Percentiles rank a stretch among this genome's conserved stretches.
phyloP scores from a whole-genome alignment of 1,284 basidiomycete genomes.

The Porogramme epimiltina region DNA sequence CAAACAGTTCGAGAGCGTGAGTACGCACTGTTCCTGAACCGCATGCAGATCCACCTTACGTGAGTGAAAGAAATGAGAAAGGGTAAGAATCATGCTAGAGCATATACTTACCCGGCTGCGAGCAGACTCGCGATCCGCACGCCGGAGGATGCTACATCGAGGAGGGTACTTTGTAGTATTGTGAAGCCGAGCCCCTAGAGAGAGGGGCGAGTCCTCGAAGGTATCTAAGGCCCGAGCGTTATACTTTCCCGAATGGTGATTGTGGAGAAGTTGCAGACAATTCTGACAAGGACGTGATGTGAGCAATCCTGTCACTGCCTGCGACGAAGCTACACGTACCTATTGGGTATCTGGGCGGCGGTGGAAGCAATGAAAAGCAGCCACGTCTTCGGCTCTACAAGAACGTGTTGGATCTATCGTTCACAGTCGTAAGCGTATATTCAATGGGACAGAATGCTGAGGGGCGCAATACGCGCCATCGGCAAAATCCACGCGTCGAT shows the following conservation, averaged over 20 bases:
- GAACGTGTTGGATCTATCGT: slow-evolving; percentile 62
- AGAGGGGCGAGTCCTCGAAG: neutral
- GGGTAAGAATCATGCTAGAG: no score
- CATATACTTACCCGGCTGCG: slow-evolving; percentile 15
- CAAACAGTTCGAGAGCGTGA: no score
- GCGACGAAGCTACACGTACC: slow-evolving; percentile 8
- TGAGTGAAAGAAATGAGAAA: neutral
- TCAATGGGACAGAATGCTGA: neutral
- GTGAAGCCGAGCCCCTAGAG: slow-evolving; percentile 15
- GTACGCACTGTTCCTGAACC: slow-evolving; percentile 21
- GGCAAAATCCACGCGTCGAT: slow-evolving; percentile 23
- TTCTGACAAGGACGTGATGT: slow-evolving; percentile 7
- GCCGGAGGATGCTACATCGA: slow-evolving; percentile 20
- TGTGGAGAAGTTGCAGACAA: slow-evolving; percentile 24
- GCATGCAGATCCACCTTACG: slow-evolving; percentile 17
- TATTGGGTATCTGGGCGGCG: slow-evolving; percentile 35
- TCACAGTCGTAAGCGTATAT: no score
- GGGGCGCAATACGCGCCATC: slow-evolving; percentile 4
- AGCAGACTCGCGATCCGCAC: slow-evolving; percentile 21
- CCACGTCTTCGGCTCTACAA: slow-evolving; percentile 73
- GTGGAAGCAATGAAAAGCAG: slow-evolving; percentile 54
- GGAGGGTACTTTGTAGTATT: slow-evolving; percentile 22
- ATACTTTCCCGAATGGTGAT: slow-evolving; percentile 27
- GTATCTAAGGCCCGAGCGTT: neutral
- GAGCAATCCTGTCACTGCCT: no score